phyloP scores from a whole-genome alignment of 176 grass and related monocot species.

The Paspalum notatum region DNA sequence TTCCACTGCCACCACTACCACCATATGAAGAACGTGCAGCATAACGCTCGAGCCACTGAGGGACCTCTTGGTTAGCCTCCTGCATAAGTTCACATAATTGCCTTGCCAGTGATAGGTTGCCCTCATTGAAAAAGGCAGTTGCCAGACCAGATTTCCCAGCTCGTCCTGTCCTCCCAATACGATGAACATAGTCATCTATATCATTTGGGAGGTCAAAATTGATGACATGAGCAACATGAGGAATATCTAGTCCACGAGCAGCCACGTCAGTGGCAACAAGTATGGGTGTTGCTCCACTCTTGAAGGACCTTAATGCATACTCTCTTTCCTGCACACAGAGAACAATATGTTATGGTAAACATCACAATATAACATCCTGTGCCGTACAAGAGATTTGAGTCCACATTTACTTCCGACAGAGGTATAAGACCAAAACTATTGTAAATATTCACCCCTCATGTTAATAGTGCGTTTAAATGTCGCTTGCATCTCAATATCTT shows the following conservation, averaged over 20 bases:
- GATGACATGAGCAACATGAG: constrained; percentile 43
- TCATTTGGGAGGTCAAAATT: constrained; percentile 51
- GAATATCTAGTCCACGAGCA: constrained; percentile 46
- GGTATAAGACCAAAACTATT: background rate
- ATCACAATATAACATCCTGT: background rate
- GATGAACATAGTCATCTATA: constrained; percentile 47
- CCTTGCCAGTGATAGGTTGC: constrained; percentile 10
- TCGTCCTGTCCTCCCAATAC: constrained; percentile 42
- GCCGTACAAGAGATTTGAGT: background rate
- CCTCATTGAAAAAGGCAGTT: constrained; percentile 42
- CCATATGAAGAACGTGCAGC: constrained; percentile 34
- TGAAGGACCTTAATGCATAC: constrained; percentile 41
- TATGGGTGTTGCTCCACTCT: constrained; percentile 46
- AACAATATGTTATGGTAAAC: too few relatives aligned
- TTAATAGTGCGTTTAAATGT: background rate
- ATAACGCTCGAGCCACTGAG: constrained; percentile 28
- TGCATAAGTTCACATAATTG: constrained; percentile 30
- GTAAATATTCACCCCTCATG: background rate
- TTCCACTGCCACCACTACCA: constrained; percentile 42
- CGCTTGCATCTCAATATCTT: background rate
- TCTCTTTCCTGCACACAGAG: constrained; percentile 32
- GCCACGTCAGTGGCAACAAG: constrained; percentile 48
- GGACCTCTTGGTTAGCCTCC: constrained; percentile 47
- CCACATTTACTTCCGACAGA: background rate
- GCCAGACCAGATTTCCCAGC: constrained; percentile 41